Evolutionary conservation across 2,329 filamentous ascomycete genomes (phyloP), one percentile per base, ranked within the genome.

Genomic region (Penicillium occitanis): DNA sequence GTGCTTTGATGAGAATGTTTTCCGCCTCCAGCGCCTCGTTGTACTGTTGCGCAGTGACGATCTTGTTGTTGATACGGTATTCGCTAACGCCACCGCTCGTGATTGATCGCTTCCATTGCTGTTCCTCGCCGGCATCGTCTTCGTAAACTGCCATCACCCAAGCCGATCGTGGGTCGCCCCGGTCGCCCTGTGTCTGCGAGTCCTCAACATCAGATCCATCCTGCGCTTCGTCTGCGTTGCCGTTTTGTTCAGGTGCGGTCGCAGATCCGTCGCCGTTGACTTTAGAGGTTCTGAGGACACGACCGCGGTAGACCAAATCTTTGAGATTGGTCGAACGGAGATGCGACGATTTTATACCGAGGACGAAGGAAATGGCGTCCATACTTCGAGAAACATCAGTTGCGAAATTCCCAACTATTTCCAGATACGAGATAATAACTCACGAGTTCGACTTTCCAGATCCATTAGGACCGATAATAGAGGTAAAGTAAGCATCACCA

Each of bases 121-220:
- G 93, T 78, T 96, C 92, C 73, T 97, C 92, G 57, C 93, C 94
- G 1, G 93, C 93, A 76, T 99, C 95, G 75, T 99, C 95, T 76
- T 97, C 93, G 78, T 98, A 99, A 17, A 99, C 94, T 35, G 95
- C 95, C 93, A 97, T 98, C 14, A 99, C 96, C 94, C 94, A 99
- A 2, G 95, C 96, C 2, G 90, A 95, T 77, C 93, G 95, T 0
- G 95, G 95, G 73, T 99, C 94, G 70, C 88, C 87, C 71, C 78
- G 81, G 73, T 85, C 77, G n/a, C 87, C 89, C 64, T 88, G 85
- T 64, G 87, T 85, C 69, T 90, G 86, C 6, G 84, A 84, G 25
- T 84, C 84, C 42, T 86, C 83, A 42, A 86, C 88, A 62, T 89
- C 87, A 40, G 84, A 85, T 22, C 85, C 85, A 46, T 86, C 82